Evolutionary conservation across 768 basidiomycete species (phyloP).

Genomic region (Hygrocybe coccinea): DNA sequence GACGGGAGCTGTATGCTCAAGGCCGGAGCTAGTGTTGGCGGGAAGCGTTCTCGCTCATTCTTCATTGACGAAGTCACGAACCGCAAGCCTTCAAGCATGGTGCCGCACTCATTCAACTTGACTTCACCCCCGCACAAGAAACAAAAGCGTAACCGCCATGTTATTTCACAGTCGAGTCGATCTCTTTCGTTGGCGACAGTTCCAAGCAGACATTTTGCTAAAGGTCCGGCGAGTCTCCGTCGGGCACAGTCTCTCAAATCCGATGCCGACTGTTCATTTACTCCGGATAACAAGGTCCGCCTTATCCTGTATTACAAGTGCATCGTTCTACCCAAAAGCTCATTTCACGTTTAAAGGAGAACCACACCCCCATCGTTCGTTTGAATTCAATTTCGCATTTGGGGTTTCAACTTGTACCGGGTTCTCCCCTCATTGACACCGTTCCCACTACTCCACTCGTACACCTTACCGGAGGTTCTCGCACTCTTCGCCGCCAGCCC

Average conservation of each 20-base stretch:
- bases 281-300: neutral
- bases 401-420: neutral
- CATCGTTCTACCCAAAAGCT: neutral
- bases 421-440: neutral
- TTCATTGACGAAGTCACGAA: neutral
- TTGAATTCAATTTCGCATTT: neutral
- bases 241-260: constrained; percentile 38
- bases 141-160: neutral
- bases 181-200: neutral
- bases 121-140: neutral
- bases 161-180: neutral
- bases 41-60: neutral
- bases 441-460: neutral
- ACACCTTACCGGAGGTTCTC: constrained; percentile 7
- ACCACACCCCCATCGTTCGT: neutral
- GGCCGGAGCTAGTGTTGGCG: neutral
- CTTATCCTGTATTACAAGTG: constrained; percentile 2
- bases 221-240: constrained; percentile 37
- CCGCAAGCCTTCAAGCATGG: neutral
- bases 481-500: constrained; percentile 1
- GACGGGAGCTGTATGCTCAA: neutral
- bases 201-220: constrained; percentile 16
- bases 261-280: constrained; percentile 11
- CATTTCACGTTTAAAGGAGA: neutral
- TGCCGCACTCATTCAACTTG: neutral